These are phyloP conservation scores for Scedosporium dehoogii DNA, from an alignment of 2,329 filamentous ascomycete genomes.

Conservation along the genomic window DNA sequence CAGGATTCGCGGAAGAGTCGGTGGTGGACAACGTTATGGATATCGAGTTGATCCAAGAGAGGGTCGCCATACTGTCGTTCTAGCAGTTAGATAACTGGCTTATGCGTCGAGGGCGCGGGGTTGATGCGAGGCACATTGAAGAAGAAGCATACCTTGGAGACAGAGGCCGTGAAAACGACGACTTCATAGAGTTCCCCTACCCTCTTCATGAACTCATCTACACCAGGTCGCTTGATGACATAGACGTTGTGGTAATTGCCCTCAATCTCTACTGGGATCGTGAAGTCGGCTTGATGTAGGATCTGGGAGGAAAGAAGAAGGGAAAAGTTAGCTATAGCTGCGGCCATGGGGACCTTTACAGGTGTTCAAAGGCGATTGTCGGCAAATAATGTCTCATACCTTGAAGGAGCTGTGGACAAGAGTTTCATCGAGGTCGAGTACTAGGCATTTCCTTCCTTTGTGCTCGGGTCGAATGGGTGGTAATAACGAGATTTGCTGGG, in stretches of 20 bases:
- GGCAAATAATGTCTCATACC: constrained; percentile 36
- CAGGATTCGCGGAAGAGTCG: constrained; percentile 95
- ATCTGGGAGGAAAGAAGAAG: constrained; percentile 47
- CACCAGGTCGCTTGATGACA: constrained; percentile 97
- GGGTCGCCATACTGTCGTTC: constrained; percentile 77
- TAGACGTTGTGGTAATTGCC: constrained; percentile 99
- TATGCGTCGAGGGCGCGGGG: constrained; percentile 16
- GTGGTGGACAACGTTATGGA: constrained; percentile 94
- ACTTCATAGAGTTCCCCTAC: constrained; percentile 97
- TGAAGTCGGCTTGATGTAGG: constrained; percentile 95
- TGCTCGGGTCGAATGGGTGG: constrained; percentile 73
- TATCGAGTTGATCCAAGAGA: constrained; percentile 89
- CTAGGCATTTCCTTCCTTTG: constrained; percentile 83
- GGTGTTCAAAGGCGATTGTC: background rate
- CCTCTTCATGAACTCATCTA: constrained; percentile 97
- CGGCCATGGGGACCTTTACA: background rate
- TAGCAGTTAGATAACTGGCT: background rate
- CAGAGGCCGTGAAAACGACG: constrained; percentile 95
- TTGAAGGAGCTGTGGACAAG: constrained; percentile 98
- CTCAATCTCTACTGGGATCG: constrained; percentile 97
- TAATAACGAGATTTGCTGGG: constrained; percentile 60
- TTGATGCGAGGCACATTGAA: background rate
- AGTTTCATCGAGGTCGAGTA: constrained; percentile 92
- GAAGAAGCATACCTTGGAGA: constrained; percentile 65
- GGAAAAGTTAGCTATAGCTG: constrained; percentile 6